phyloP scores from a whole-genome alignment of 2,329 filamentous ascomycete species.

The Fusarium palustre region DNA sequence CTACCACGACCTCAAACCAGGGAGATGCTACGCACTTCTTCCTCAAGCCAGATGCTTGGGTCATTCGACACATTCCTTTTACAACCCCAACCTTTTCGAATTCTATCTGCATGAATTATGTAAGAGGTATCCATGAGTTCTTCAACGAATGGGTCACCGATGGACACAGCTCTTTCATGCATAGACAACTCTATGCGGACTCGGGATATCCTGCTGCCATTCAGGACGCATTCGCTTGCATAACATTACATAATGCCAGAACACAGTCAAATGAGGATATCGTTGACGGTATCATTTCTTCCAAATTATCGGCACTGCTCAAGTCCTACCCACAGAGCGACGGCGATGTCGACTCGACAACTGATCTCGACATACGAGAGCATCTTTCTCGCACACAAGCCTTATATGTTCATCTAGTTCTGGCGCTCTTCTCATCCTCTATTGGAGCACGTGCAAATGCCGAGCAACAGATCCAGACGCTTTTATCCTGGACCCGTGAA shows the following conservation, averaged over 20 bases:
- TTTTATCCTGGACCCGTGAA: constrained; percentile 1
- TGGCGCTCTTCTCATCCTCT: not conserved
- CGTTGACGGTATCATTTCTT: not conserved
- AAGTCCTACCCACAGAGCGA: not conserved
- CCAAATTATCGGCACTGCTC: not conserved
- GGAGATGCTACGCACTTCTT: constrained; percentile 1
- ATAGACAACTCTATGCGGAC: constrained; percentile 16
- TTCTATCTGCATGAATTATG: constrained; percentile 11
- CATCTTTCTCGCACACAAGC: constrained; percentile 13
- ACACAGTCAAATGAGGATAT: not conserved
- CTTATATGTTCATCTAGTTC: not conserved
- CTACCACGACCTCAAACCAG: not conserved
- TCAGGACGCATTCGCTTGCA: constrained; percentile 8
- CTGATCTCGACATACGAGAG: not conserved
- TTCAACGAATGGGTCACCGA: constrained; percentile 5
- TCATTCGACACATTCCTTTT: constrained; percentile 6
- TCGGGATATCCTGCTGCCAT: not conserved
- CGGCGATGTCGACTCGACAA: rapidly evolving
- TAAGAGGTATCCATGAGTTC: not conserved
- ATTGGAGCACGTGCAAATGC: not conserved
- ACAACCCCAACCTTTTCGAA: not conserved
- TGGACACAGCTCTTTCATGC: constrained; percentile 18
- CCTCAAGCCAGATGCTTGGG: not conserved
- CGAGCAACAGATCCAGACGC: constrained; percentile 2
- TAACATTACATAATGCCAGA: not conserved